phyloP scores from a whole-genome alignment of 164 flowering plant genomes.

The Saururus chinensis region DNA sequence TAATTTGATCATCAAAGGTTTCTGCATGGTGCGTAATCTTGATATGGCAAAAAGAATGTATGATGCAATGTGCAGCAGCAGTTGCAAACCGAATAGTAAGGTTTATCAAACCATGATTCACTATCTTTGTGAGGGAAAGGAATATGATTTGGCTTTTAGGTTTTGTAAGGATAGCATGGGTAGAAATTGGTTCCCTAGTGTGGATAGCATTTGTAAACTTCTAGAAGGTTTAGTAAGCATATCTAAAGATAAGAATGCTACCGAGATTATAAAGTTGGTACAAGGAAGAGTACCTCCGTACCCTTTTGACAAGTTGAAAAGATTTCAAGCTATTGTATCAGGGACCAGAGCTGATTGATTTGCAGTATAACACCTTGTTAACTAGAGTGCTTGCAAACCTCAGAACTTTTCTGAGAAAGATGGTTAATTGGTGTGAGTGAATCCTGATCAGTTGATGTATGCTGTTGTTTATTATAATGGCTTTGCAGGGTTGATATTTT shows the following conservation, averaged over 20 bases:
- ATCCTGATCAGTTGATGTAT: neutral
- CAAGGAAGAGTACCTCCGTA: conserved; percentile 44
- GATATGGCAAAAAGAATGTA: conserved; percentile 67
- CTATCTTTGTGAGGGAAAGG: conserved; percentile 48
- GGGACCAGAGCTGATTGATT: conserved; percentile 1
- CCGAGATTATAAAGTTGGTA: conserved; percentile 29
- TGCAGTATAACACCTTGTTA: neutral
- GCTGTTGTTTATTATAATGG: neutral
- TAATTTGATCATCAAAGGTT: conserved; percentile 75
- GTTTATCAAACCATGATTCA: conserved; percentile 80
- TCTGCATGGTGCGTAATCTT: conserved; percentile 38
- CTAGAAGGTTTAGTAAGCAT: conserved; percentile 42
- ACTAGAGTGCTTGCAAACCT: neutral
- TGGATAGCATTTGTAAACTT: conserved; percentile 35
- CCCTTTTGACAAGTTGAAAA: conserved; percentile 21
- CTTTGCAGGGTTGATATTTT: neutral
- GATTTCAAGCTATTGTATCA: conserved; percentile 22
- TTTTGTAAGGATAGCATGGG: conserved; percentile 53
- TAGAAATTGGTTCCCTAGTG: conserved; percentile 47
- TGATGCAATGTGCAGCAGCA: conserved; percentile 26
- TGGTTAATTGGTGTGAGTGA: neutral
- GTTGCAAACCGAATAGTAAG: conserved; percentile 42
- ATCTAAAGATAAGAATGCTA: conserved; percentile 29
- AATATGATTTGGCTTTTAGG: conserved; percentile 47
- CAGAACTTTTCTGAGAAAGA: neutral